These are phyloP conservation scores for Candida nanaspora DNA, from an alignment of 805 yeast species.

Conservation along the genomic window DNA sequence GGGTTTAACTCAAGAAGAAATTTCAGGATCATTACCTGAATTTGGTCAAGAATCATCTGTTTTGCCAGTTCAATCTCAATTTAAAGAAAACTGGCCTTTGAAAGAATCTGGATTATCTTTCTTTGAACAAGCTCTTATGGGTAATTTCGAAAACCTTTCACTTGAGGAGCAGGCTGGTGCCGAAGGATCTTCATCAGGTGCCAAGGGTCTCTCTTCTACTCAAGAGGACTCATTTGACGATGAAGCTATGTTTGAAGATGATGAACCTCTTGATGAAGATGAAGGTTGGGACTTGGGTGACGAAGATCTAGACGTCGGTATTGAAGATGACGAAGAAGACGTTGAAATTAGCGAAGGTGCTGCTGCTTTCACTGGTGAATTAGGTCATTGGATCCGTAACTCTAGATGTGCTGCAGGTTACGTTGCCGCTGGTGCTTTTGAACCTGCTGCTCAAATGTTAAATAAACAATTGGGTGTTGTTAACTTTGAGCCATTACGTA, in stretches of 20 bases:
- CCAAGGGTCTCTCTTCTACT: slow-evolving; percentile 6
- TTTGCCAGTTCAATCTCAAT: slow-evolving; percentile 42
- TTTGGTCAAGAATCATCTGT: slow-evolving; percentile 33
- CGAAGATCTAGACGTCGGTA: slow-evolving; percentile 64
- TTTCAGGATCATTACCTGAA: slow-evolving; percentile 35
- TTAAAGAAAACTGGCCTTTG: slow-evolving; percentile 70
- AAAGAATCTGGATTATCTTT: slow-evolving; percentile 64
- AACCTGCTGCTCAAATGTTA: slow-evolving; percentile 88
- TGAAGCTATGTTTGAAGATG: slow-evolving; percentile 35
- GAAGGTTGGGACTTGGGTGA: slow-evolving; percentile 81
- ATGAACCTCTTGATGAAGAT: slow-evolving; percentile 48
- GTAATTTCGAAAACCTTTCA: slow-evolving; percentile 62
- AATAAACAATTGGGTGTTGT: slow-evolving; percentile 84
- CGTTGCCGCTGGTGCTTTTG: slow-evolving; percentile 94
- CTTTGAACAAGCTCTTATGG: slow-evolving; percentile 79
- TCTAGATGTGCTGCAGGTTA: slow-evolving; percentile 87
- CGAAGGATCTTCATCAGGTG: slow-evolving; percentile 5
- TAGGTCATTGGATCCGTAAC: slow-evolving; percentile 78
- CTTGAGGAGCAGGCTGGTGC: too few species aligned
- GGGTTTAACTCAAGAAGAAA: slow-evolving; percentile 54
- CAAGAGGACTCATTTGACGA: slow-evolving; percentile 23
- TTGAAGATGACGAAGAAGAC: slow-evolving; percentile 32
- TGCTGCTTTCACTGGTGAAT: slow-evolving; percentile 45
- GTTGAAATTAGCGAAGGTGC: slow-evolving; percentile 22
- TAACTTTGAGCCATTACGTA: slow-evolving; percentile 80